phyloP scores from a whole-genome alignment of 805 yeast genomes.

The Trichomonascus vanleenenianus region DNA sequence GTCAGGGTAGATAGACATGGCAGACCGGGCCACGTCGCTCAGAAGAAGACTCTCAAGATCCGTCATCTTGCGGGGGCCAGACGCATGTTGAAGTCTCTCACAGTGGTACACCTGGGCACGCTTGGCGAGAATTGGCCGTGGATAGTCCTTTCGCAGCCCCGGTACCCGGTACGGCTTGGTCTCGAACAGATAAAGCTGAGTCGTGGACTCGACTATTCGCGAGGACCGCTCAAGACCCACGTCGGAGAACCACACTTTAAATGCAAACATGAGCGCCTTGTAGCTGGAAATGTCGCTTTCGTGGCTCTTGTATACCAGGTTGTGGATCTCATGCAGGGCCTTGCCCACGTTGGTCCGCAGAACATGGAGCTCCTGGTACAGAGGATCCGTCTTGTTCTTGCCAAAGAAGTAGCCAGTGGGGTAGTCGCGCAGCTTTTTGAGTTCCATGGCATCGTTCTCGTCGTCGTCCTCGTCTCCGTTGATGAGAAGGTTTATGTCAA shows the following conservation, averaged over 20 bases:
- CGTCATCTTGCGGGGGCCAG: conserved; percentile 66
- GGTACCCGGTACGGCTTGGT: conserved; percentile 55
- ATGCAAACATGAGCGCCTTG: conserved; percentile 52
- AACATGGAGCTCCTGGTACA: conserved; percentile 49
- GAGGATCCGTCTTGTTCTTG: conserved; percentile 36
- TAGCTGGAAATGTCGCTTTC: conserved; percentile 60
- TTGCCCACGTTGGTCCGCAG: conserved; percentile 53
- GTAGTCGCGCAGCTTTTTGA: conserved; percentile 53
- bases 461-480: conserved; percentile 31
- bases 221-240: conserved; percentile 66
- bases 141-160: conserved; percentile 58
- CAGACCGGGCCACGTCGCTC: conserved; percentile 53
- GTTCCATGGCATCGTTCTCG: conserved; percentile 24
- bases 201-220: conserved; percentile 45
- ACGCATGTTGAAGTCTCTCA: conserved; percentile 61
- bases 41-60: conserved; percentile 55
- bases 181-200: conserved; percentile 47
- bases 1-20: conserved; percentile 63
- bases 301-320: conserved; percentile 39
- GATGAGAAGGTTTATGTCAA: conserved; percentile 16
- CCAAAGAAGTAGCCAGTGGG: conserved; percentile 62
- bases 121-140: conserved; percentile 71
- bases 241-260: conserved; percentile 73
- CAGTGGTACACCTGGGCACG: conserved; percentile 67
- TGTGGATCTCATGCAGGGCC: conserved; percentile 50